These are phyloP conservation scores for Francoa sonchifolia DNA, from an alignment of 441 rosid species.

Conservation along the genomic window DNA sequence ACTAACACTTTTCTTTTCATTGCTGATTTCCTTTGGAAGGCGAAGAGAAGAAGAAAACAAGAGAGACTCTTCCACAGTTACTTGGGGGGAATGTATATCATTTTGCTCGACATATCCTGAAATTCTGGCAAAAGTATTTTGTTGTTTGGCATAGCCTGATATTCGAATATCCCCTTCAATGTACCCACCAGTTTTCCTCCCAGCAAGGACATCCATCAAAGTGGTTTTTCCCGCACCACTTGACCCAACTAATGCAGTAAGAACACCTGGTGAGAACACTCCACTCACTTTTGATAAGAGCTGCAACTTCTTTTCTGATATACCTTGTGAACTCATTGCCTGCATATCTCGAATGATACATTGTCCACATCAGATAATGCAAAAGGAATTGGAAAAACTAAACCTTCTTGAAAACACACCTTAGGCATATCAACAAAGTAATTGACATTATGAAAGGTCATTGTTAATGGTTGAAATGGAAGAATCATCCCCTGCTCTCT, in stretches of 20 bases:
- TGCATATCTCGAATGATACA: slow-evolving; percentile 15
- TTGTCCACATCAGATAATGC: slow-evolving; percentile 3
- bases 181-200: slow-evolving; percentile 88
- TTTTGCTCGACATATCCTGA: slow-evolving; percentile 95
- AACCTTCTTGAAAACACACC: slow-evolving; percentile 26
- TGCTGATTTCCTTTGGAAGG: slow-evolving; percentile 68
- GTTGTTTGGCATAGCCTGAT: slow-evolving; percentile 73
- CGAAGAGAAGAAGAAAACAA: slow-evolving; percentile 79
- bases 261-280: slow-evolving; percentile 84
- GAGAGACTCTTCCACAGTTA: slow-evolving; percentile 85
- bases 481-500: slow-evolving; percentile 78
- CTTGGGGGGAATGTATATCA: slow-evolving; percentile 95
- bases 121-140: slow-evolving; percentile 71
- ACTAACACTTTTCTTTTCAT: slow-evolving; percentile 50
- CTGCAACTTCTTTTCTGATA: slow-evolving; percentile 58
- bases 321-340: slow-evolving; percentile 67
- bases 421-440: slow-evolving; percentile 90
- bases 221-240: slow-evolving; percentile 99
- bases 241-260: slow-evolving; percentile 87
- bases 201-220: slow-evolving; percentile 95
- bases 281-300: slow-evolving; percentile 76
- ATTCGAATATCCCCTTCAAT: slow-evolving; percentile 76
- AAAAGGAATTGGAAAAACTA: neutral
- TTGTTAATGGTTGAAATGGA: slow-evolving; percentile 79
- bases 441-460: slow-evolving; percentile 84